Conservation (phyloP, 1,284 basidiomycete species). For the Caloboletus inedulis region DNA sequence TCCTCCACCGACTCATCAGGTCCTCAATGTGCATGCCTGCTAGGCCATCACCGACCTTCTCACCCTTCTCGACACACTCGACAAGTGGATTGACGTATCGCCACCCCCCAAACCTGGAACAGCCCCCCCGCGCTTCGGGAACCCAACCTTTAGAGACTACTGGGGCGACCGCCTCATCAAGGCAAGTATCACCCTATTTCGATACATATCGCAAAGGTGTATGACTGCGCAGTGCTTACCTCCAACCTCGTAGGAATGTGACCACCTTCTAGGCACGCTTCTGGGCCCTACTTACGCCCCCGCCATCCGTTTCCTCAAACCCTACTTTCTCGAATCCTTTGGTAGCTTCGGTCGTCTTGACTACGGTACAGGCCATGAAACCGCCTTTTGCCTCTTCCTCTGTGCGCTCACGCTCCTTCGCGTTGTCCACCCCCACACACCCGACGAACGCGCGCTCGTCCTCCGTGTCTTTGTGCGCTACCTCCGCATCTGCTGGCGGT, state of each 20-base stretch:
- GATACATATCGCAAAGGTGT: neutral
- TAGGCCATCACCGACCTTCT: conserved; percentile 53
- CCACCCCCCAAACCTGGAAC: conserved; percentile 61
- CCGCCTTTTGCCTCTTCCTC: conserved; percentile 81
- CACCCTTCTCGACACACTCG: conserved; percentile 65
- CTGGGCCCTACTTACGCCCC: conserved; percentile 45
- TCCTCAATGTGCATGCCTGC: conserved; percentile 15
- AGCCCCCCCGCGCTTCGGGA: conserved; percentile 87
- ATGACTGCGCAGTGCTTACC: conserved; percentile 4
- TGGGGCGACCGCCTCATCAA: conserved; percentile 83
- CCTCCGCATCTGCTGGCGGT: conserved; percentile 75
- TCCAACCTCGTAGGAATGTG: conserved; percentile 49
- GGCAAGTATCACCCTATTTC: conserved; percentile 41
- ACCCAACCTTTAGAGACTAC: conserved; percentile 79
- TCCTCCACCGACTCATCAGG: neutral
- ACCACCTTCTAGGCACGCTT: conserved; percentile 51
- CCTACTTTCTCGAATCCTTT: conserved; percentile 83
- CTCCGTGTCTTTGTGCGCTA: conserved; percentile 75
- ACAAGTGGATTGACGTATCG: conserved; percentile 79
- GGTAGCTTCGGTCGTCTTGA: conserved; percentile 92
- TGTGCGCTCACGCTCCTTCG: conserved; percentile 64
- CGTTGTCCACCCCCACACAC: conserved; percentile 51
- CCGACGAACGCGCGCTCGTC: conserved; percentile 62
- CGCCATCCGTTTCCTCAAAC: conserved; percentile 59
- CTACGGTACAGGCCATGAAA: conserved; percentile 96